These are phyloP conservation scores for Russula sp. DNA, from an alignment of 768 basidiomycete species.

Conservation along the genomic window DNA sequence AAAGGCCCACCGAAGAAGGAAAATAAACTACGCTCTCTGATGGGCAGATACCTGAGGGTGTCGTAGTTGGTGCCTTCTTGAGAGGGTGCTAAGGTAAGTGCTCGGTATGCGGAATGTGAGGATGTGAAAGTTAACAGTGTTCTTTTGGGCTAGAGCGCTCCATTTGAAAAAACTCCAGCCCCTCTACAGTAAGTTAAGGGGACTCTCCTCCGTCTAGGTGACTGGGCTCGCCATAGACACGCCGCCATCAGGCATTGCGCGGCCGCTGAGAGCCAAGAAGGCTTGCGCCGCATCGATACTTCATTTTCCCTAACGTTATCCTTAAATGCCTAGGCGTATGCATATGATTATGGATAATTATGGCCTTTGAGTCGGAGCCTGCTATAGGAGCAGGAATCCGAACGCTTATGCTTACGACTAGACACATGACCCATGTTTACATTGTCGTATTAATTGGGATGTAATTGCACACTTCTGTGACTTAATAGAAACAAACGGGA, in stretches of 20 bases:
- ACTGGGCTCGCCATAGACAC: slow-evolving; percentile 18
- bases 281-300: slow-evolving; percentile 19
- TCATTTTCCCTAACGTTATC: slow-evolving; percentile 15
- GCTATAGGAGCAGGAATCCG: slow-evolving; percentile 2
- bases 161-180: slow-evolving; percentile 1
- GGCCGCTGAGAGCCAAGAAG: slow-evolving; percentile 22
- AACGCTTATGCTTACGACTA: background rate
- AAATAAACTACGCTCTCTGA: slow-evolving; percentile 36
- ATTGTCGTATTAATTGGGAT: slow-evolving; percentile 12
- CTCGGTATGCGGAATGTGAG: slow-evolving; percentile 7
- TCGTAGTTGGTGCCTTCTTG: slow-evolving; percentile 17
- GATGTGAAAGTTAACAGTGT: slow-evolving; percentile 16
- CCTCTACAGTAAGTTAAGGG: slow-evolving; percentile 6
- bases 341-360: slow-evolving; percentile 12
- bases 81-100: slow-evolving; percentile 20
- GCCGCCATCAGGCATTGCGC: slow-evolving; percentile 4
- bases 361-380: background rate
- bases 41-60: slow-evolving; percentile 28
- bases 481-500: slow-evolving; percentile 4
- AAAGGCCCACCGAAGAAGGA: slow-evolving; percentile 28
- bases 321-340: slow-evolving; percentile 18
- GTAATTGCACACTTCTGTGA: slow-evolving; percentile 19
- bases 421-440: slow-evolving; percentile 22
- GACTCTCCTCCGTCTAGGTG: slow-evolving; percentile 4
- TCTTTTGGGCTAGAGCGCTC: slow-evolving; percentile 5